Conservation (phyloP, 305 asterid genomes). For the Fraxinus latifolia region DNA sequence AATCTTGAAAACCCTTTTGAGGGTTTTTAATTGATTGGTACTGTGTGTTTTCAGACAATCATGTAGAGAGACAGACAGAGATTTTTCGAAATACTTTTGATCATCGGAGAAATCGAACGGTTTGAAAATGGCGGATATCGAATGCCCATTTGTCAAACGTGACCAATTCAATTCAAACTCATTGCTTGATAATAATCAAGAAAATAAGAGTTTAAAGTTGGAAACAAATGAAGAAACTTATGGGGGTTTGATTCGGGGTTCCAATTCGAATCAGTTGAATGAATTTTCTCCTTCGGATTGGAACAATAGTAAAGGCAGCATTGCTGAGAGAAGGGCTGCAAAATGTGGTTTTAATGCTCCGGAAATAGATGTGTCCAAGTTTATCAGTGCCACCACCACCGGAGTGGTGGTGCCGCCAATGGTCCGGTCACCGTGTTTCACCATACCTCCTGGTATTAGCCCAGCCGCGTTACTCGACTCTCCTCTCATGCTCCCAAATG, state of each 20-base stretch:
- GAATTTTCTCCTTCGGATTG: neutral
- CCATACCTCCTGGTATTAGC: slow-evolving; percentile 65
- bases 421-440: slow-evolving; percentile 35
- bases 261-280: neutral
- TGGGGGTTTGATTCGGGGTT: neutral
- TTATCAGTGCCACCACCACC: neutral
- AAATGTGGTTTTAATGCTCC: slow-evolving; percentile 46
- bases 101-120: neutral
- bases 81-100: neutral
- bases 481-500: slow-evolving; percentile 57
- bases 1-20: slow-evolving; percentile 33
- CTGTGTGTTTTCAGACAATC: slow-evolving; percentile 21
- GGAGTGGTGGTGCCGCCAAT: neutral
- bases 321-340: slow-evolving; percentile 47
- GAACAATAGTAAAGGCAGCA: slow-evolving; percentile 21
- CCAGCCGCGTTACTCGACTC: slow-evolving; percentile 74
- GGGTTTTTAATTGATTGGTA: slow-evolving; percentile 48
- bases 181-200: neutral
- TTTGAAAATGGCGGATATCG: slow-evolving; percentile 26
- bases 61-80: neutral
- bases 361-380: slow-evolving; percentile 21
- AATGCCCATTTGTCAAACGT: slow-evolving; percentile 22
- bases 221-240: neutral
- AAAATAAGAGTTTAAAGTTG: neutral
- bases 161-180: slow-evolving; percentile 3